Conservation (phyloP, 2,329 filamentous ascomycete species). For the Macrophomina phaseolina region DNA sequence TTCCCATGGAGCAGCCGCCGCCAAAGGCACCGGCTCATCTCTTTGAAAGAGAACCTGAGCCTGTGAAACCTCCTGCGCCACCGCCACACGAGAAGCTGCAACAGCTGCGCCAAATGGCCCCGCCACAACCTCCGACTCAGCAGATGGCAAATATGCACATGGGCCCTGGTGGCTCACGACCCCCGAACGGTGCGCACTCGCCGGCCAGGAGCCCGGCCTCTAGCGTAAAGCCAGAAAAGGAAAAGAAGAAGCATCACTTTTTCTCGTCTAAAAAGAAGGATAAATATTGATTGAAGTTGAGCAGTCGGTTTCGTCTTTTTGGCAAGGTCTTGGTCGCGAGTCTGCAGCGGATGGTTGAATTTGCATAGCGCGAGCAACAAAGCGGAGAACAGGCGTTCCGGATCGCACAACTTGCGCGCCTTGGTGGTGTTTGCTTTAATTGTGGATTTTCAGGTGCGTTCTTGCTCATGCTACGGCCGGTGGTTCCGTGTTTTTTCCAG, state of each 20-base stretch:
- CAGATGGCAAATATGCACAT: conserved; percentile 36
- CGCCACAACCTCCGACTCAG: conserved; percentile 41
- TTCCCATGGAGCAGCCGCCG: conserved; percentile 80
- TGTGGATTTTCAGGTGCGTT: conserved; percentile 23
- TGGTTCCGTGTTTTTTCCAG: conserved; percentile 6
- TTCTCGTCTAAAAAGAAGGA: conserved; percentile 45
- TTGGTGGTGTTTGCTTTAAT: conserved; percentile 14
- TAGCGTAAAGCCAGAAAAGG: conserved; percentile 49
- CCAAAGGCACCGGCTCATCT: conserved; percentile 85
- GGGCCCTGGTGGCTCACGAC: conserved; percentile 11
- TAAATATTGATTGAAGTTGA: conserved; percentile 15
- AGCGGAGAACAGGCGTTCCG: conserved; percentile 25
- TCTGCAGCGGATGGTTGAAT: conserved; percentile 3
- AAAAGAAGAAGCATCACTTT: conserved; percentile 64
- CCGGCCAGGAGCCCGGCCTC: conserved; percentile 26
- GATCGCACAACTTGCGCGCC: conserved; percentile 18
- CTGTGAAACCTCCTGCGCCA: conserved; percentile 58
- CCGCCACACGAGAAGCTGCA: conserved; percentile 40
- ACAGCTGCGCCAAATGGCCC: conserved; percentile 30
- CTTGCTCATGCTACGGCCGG: conserved; percentile 16
- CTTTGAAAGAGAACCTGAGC: conserved; percentile 73
- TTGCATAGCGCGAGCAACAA: conserved; percentile 26
- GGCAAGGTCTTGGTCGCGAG: background rate
- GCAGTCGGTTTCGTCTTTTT: background rate
- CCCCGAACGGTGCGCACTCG: conserved; percentile 24